Evolutionary conservation across 2,329 filamentous ascomycete genomes (phyloP), one percentile per base, ranked within the genome.

Genomic region (Biscogniauxia mediterranea): DNA sequence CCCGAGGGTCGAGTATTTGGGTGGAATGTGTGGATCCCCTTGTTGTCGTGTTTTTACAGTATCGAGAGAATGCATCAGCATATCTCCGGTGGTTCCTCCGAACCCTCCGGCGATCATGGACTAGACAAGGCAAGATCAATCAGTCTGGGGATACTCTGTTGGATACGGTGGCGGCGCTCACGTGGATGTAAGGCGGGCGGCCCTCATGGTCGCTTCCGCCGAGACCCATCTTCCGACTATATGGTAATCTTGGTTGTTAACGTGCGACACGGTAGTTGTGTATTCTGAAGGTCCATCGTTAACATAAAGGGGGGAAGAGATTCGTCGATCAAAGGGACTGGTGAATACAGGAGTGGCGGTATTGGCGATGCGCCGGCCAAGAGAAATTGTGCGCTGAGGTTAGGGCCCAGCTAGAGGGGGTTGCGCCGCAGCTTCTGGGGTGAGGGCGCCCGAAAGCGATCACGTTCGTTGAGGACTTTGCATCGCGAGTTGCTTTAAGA

Each of bases 41-140:
- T 99, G 95, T 76, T 99, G 96, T 69, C 95, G 87, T 54, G 95
- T 99, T 80, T 99, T 99, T 71, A 99, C 95, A 0, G 95, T 99
- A 77, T 99, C 95, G 72, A 99, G 85, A 53, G 94, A 98, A 80
- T 99, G 95, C 95, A 99, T 99, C 68, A 99, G 81, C 85, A 99
- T 90, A 77, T 99, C 95, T 61, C 96, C 95, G 59, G 90, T 96
- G 17, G 91, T 93, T 57, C 95, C 95, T 72, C 96, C 95, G 57
- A 96, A 81, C 62, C 94, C 95, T 72, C 95, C 95, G 38, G 95
- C 95, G 72, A 99, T 83, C 93, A 98, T 99, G 75, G 91, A 89
- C 92, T 97, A 70, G 63, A 61, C 61, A 64, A 58, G 65, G 57
- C 21, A 50, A 58, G 13, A 55, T 32, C 28, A 32, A 9, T 69